A percentile compares a stretch with the other conserved stretches of the same genome.
phyloP scores from a whole-genome alignment of 345 rosid genomes.

The Anastatica hierochuntica region DNA sequence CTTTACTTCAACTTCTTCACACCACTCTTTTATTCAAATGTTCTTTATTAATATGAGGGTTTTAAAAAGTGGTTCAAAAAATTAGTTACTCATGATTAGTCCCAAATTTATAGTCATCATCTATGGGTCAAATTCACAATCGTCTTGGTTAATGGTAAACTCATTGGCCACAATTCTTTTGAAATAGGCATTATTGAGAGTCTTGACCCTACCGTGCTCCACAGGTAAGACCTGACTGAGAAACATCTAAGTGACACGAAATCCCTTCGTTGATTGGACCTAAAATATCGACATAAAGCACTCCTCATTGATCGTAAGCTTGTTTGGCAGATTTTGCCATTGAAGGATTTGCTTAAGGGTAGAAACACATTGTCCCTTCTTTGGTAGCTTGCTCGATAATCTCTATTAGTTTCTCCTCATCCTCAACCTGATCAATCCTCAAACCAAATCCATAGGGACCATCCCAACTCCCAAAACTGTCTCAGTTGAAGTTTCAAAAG shows the following conservation, averaged over 20 bases:
- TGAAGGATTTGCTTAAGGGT: slow-evolving; percentile 66
- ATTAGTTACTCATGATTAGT: too few relatives aligned
- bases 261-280: slow-evolving; percentile 83
- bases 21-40: too few relatives aligned
- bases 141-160: slow-evolving; percentile 87
- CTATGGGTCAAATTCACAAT: too few relatives aligned
- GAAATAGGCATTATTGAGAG: slow-evolving; percentile 66
- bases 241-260: slow-evolving; percentile 63
- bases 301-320: slow-evolving; percentile 50
- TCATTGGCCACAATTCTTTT: slow-evolving; percentile 65
- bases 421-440: slow-evolving; percentile 47
- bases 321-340: slow-evolving; percentile 58
- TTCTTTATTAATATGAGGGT: too few relatives aligned
- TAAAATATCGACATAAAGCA: slow-evolving; percentile 56
- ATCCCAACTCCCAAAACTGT: not conserved
- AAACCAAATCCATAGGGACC: not conserved
- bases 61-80: too few relatives aligned
- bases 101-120: too few relatives aligned
- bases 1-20: too few relatives aligned
- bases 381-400: slow-evolving; percentile 72
- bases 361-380: slow-evolving; percentile 63
- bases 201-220: slow-evolving; percentile 72
- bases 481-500: too few relatives aligned
- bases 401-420: slow-evolving; percentile 54
- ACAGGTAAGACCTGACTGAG: slow-evolving; percentile 84